Base-by-base conservation (phyloP, 176 grass and related monocot genomes). In the Juncus inflexus region DNA sequence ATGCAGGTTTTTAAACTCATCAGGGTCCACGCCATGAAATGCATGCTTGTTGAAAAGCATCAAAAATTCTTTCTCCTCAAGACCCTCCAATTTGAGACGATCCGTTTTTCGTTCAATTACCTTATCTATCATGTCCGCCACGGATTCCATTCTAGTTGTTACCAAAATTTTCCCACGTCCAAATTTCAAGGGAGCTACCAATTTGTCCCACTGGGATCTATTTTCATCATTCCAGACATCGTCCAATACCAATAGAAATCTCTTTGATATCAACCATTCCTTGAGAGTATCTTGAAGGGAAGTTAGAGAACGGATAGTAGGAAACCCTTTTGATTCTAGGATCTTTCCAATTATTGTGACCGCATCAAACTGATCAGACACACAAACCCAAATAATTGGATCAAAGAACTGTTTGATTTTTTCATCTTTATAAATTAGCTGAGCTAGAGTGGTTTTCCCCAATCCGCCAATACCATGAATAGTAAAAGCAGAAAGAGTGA, bases 161-260 rank as follows among this genome's bases (percentile, higher is more conserved):
- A 81, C 3, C 35, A 89, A 10, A 41, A 89, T 81, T 60, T 74
- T 69, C 2, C 1, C 45, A 9, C 49, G 9, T 12, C 54, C 65
- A 50, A 15, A 65, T 43, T 40, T 67, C 6, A 90, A 37, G 15
- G 86, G 70, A 61, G 74, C 81, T 65, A 80, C 71, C 9, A 90
- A 6, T 5, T 72, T 78, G 2, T 73, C 56, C 82, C 81, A 85
- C 40, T 67, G 59, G 3, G 73, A 47, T 10, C 0, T 50, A 12
- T 66, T 57, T 6, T 61, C 36, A 9, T 79, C 78, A 19, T 76
- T 53, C 82, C 82, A 79, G 3, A 79, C 78, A 61, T 85, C 79
- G 79, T 90, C 86, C 1, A 90, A 35, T 4, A 82, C 1, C 4
- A 90, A 58, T 3, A 90, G 15, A 50, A 85, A 67, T 5, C 16